phyloP scores from a whole-genome alignment of 2,329 filamentous ascomycete species.

The Neonectria sp. region DNA sequence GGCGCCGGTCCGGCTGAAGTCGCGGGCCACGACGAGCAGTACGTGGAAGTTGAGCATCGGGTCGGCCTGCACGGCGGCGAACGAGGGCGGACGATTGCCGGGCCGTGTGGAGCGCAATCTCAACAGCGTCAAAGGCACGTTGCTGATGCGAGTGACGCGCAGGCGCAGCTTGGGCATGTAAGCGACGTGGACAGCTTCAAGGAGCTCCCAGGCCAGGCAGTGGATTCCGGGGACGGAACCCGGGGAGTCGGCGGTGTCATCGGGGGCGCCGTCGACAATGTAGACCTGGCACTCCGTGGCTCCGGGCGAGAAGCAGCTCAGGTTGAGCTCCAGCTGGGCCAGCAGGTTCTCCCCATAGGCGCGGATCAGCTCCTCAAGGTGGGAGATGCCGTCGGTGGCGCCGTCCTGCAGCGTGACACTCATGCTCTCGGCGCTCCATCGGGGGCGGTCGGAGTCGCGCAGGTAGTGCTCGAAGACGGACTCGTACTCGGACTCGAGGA shows the following conservation, averaged over 20 bases:
- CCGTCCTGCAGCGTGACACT: conserved; percentile 19
- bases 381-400: not conserved
- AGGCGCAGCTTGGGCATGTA: conserved; percentile 14
- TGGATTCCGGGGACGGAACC: conserved; percentile 20
- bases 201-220: conserved; percentile 27
- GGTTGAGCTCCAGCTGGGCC: conserved; percentile 5
- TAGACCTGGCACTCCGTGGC: conserved; percentile 24
- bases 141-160: conserved; percentile 24
- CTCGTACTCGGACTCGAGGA: conserved; percentile 21
- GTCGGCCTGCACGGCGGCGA: conserved; percentile 25
- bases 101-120: not conserved
- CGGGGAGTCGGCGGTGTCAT: not conserved
- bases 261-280: conserved; percentile 11
- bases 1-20: conserved; percentile 18
- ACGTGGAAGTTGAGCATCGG: conserved; percentile 17
- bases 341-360: conserved; percentile 6
- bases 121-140: not conserved
- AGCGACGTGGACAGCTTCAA: conserved; percentile 14
- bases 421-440: conserved; percentile 28
- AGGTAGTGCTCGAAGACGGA: conserved; percentile 29
- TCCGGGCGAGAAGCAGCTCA: not conserved
- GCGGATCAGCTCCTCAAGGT: conserved; percentile 14
- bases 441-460: conserved; percentile 25
- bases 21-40: conserved; percentile 27
- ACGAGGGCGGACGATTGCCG: not conserved